These are phyloP conservation scores for Amoebophrya sp. DNA, from an alignment of 169 alveolate genomes.

Conservation along the genomic window DNA sequence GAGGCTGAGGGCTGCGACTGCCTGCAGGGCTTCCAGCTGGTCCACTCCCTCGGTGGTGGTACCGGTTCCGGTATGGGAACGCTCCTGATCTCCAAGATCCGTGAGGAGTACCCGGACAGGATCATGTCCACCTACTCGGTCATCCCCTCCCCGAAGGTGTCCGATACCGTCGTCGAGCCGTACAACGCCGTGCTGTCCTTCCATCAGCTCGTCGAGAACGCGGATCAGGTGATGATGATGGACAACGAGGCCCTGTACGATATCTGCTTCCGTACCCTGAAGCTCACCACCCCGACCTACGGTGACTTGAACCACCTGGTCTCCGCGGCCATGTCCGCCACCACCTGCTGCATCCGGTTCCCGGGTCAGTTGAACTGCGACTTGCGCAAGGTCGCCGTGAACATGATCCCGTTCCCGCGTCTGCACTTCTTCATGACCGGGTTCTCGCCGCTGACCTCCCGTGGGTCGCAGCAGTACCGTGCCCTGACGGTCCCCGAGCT, in stretches of 20 bases:
- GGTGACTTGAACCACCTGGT: slow-evolving; percentile 88
- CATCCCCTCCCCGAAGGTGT: slow-evolving; percentile 90
- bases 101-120: slow-evolving; percentile 97
- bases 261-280: slow-evolving; percentile 90
- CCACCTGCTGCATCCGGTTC: slow-evolving; percentile 90
- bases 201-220: slow-evolving; percentile 83
- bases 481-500: slow-evolving; percentile 96
- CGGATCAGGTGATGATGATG: slow-evolving; percentile 82
- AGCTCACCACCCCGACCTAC: slow-evolving; percentile 85
- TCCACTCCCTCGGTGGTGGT: slow-evolving; percentile 99
- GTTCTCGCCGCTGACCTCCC: slow-evolving; percentile 92
- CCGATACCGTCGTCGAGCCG: slow-evolving; percentile 95
- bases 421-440: slow-evolving; percentile 97
- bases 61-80: slow-evolving; percentile 99
- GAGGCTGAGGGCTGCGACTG: slow-evolving; percentile 98
- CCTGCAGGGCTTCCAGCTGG: slow-evolving; percentile 84
- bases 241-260: slow-evolving; percentile 82
- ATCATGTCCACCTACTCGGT: slow-evolving; percentile 83
- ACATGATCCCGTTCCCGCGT: slow-evolving; percentile 91
- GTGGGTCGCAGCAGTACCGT: slow-evolving; percentile 96
- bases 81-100: slow-evolving; percentile 85
- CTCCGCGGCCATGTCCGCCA: slow-evolving; percentile 95
- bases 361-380: slow-evolving; percentile 94
- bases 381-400: slow-evolving; percentile 86
- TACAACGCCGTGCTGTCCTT: slow-evolving; percentile 88